Evolutionary conservation across 305 asterid genomes (phyloP).

Genomic region (Plantago lanceolata): DNA sequence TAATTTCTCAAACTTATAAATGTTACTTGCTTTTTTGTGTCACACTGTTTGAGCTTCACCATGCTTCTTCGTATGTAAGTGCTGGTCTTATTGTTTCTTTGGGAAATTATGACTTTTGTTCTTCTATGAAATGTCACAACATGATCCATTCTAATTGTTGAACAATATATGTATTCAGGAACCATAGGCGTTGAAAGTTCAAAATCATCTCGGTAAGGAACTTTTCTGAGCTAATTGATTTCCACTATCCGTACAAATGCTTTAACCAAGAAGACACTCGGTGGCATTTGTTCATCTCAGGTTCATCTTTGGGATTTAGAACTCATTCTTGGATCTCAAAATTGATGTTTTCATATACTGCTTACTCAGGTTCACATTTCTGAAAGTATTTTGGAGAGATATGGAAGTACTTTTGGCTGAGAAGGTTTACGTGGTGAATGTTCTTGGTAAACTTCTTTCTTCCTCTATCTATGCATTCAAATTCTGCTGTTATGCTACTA

Average conservation of each 20-base stretch:
- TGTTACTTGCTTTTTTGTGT: constrained; percentile 2
- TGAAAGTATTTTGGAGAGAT: constrained; percentile 49
- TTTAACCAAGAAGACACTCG: not conserved
- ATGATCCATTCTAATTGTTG: constrained; percentile 14
- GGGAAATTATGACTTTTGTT: constrained; percentile 10
- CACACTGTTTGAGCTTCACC: too few relatives aligned
- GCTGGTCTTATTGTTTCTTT: not conserved
- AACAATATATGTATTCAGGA: constrained; percentile 38
- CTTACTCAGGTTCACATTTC: constrained; percentile 42
- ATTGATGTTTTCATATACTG: constrained; percentile 18
- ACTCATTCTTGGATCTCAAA: constrained; percentile 17
- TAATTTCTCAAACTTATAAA: constrained; percentile 15
- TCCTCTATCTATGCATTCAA: constrained; percentile 4
- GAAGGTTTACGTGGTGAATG: constrained; percentile 82
- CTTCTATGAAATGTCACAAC: constrained; percentile 7
- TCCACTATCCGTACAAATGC: constrained; percentile 10
- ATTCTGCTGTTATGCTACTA: not conserved
- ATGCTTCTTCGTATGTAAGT: too few relatives aligned
- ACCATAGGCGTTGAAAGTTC: constrained; percentile 37
- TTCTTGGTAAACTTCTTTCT: constrained; percentile 59
- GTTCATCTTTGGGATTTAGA: constrained; percentile 9
- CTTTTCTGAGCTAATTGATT: constrained; percentile 19
- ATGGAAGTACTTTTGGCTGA: constrained; percentile 64
- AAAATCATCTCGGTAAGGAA: constrained; percentile 41
- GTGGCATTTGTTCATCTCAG: not conserved